Percentiles rank a stretch among this genome's conserved stretches.
phyloP scores from a whole-genome alignment of 2,329 filamentous ascomycete genomes.

The Aspergillus viridinutans region DNA sequence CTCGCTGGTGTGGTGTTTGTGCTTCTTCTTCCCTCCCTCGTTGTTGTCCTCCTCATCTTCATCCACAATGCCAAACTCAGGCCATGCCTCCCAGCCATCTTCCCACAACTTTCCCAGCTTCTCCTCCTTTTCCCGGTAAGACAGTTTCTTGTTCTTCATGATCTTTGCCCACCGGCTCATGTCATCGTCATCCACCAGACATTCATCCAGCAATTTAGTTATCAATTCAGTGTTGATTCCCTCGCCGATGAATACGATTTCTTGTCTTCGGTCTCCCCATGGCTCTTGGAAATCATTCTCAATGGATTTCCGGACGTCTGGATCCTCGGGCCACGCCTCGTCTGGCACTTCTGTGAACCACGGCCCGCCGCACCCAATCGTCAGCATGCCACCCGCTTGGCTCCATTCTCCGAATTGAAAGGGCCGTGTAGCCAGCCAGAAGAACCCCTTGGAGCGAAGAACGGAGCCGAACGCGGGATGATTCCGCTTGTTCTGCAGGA shows the following conservation, averaged over 20 bases:
- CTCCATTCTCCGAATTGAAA: constrained; percentile 44
- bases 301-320: constrained; percentile 47
- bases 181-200: constrained; percentile 60
- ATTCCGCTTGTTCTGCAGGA: constrained; percentile 37
- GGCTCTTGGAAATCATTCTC: constrained; percentile 47
- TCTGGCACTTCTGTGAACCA: constrained; percentile 58
- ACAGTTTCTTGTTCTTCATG: constrained; percentile 43
- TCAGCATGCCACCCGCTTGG: constrained; percentile 44
- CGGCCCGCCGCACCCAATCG: constrained; percentile 38
- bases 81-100: constrained; percentile 58
- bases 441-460: constrained; percentile 43
- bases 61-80: constrained; percentile 33
- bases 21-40: constrained; percentile 14
- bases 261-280: constrained; percentile 68
- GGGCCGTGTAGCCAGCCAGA: constrained; percentile 43
- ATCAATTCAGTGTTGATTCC: constrained; percentile 53
- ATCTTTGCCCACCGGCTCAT: constrained; percentile 52
- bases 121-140: constrained; percentile 42
- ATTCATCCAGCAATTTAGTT: constrained; percentile 53
- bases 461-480: constrained; percentile 36
- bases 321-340: constrained; percentile 50
- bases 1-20: constrained; percentile 26
- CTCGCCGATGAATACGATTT: constrained; percentile 71
- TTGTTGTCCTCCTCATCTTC: constrained; percentile 22
- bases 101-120: constrained; percentile 52